Evolutionary conservation across 2,329 filamentous ascomycete genomes (phyloP), one percentile per base, ranked within the genome.

Genomic region (Epichloe gansuensis): DNA sequence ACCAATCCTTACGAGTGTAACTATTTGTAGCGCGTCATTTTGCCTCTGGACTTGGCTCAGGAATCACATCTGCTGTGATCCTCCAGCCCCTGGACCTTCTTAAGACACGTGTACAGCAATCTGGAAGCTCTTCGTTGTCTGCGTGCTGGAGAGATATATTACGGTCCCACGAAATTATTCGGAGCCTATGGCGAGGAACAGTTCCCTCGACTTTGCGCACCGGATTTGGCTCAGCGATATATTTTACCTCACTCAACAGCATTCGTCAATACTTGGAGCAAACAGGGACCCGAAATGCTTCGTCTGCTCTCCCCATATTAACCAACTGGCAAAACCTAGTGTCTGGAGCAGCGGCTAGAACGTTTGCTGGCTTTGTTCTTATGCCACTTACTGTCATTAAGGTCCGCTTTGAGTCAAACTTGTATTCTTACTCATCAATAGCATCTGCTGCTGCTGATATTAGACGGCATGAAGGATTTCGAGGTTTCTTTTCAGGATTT

Each of bases 331-430:
- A 85, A 49, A 98, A 98, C 63, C 76, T 98, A 21, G 72, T 86
- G 12, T 90, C 91, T 0, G 93, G 93, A 9, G 90, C 91, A 6
- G 75, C 83, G 17, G 91, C 93, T 25, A 80, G 93, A 51, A 90
- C 89, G 1, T 83, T 86, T 50, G 91, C 91, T 0, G 93, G 93
- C 39, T 87, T 96, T 63, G 72, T 94, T 46, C 82, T 97, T 70
- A 97, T 96, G 88, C 93, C 93, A 1, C 81, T 97, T 55, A 98
- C 93, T 1, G 85, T 98, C 45, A 85, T 98, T 63, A 98, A 98
- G 66, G 93, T 97, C 44, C 87, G 93, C 45, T 97, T 95, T 65
- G 93, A 98, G 68, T 91, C 86, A 28, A 90, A 79, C 56, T 73
- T 91, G 44, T 98, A 96, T 72, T 73, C 81, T 3, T 97, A 97